Evolutionary conservation across 2,329 filamentous ascomycete species (phyloP), one percentile per base, ranked within the genome.

Genomic region (Dactylonectria macrodidyma): DNA sequence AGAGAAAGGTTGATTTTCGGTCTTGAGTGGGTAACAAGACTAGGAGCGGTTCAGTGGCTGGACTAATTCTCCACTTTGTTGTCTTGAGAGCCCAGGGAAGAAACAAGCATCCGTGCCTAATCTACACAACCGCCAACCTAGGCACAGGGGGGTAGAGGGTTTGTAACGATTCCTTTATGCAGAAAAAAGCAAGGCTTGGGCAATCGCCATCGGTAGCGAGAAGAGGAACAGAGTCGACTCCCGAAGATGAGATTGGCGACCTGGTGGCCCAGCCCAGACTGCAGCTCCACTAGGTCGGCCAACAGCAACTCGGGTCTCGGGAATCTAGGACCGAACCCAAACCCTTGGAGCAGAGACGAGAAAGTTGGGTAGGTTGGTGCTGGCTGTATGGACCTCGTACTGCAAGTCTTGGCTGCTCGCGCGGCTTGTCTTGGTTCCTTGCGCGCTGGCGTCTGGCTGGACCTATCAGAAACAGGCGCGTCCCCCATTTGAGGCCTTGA

Each of bases 111-210:
- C 16, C 14, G 38, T 16, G 41, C 41, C 16, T 44, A n/a, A 44
- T n/a, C 16, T 44, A n/a, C 41, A 44, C n/a, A 44, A n/a, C 41
- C 7, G 26, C 24, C 33, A 38, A 22, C 14, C 56, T 36, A 48
- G 51, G 36, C 48, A 26, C 52, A n/a, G 59, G 33, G 44, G 46
- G 63, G 41, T 61, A 26, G 51, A 59, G 51, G 51, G 47, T 66
- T 58, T 36, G 46, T 36, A 56, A 61, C 51, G 33, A 51, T 62
- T 58, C 59, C 51, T 38, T 58, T 47, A 62, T 66, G 64, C 64
- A 66, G 30, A 57, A 24, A 9, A 41, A 48, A 59, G 59, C 64
- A 51, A 62, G 47, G 36, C 54, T 59, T 58, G 48, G n/a, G 36
- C 46, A 22, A 22, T 55, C 52, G 59, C 51, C 41, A 36, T 26